A percentile compares a stretch with the other conserved stretches of the same genome.
Conservation (phyloP, 139 green algal species). For the Desmodesmus armatus region DNA sequence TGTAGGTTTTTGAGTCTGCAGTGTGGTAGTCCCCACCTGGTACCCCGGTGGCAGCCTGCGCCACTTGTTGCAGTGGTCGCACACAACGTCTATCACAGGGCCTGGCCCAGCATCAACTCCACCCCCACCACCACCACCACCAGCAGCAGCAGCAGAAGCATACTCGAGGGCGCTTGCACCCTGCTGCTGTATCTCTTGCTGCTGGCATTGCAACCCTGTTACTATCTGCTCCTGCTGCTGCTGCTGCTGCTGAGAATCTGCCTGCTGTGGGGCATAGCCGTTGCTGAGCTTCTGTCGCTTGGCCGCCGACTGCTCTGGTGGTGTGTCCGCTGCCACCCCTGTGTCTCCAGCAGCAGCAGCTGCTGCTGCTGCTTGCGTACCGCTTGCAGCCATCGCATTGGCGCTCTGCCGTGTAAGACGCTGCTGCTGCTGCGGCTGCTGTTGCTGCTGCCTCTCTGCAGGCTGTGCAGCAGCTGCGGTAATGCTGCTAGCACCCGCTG, state of each 20-base stretch:
- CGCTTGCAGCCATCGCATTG: not conserved
- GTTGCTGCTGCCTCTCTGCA: not conserved
- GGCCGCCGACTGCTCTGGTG: not conserved
- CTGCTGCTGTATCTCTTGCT: not conserved
- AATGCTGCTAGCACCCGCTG: not conserved
- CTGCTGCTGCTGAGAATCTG: not conserved
- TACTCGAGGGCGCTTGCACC: no score
- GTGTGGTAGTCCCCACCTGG: no score
- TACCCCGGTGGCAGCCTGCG: slow-evolving; percentile 56
- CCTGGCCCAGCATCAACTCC: no score
- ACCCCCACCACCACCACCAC: not conserved
- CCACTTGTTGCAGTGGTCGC: slow-evolving; percentile 86
- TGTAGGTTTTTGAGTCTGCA: no score
- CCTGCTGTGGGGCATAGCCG: not conserved
- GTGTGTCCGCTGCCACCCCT: not conserved
- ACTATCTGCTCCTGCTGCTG: not conserved
- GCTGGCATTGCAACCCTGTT: not conserved
- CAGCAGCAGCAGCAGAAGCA: not conserved
- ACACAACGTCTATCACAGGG: slow-evolving; percentile 70
- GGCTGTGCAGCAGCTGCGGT: no score
- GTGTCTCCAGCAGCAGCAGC: slow-evolving; percentile 3
- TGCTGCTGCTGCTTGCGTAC: not conserved
- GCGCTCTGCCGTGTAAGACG: no score
- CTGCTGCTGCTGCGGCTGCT: not conserved
- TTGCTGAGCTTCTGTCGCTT: not conserved